Base-by-base conservation (phyloP, 2,329 filamentous ascomycete species). In the Proliferodiscus dingleyae region DNA sequence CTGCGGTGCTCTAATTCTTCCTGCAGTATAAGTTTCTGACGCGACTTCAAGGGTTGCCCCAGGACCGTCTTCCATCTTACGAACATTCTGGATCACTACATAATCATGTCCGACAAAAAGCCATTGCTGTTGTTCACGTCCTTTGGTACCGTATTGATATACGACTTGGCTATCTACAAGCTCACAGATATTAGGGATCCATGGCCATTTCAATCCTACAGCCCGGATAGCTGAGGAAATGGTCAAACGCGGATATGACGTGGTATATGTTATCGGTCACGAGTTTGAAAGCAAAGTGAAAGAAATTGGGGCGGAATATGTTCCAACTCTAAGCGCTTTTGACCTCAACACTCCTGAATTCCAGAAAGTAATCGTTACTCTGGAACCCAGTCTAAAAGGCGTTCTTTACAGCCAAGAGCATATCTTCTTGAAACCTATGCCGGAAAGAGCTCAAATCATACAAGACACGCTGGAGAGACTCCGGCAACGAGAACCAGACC, bases 201-300 rank as follows among this genome's bases (percentile, higher is more conserved):
- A 50, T 19, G 55, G 55, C 3, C 52, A 56, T 40, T 32, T 58
- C 18, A 46, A 50, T 30, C 54, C 54, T 3, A 29, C 55, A 9
- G 43, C 49, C 3, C 45, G 39, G 9, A 56, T 58, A 9, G 44
- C 50, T 3, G 56, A 54, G 22, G 39, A 37, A 1, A 48, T 59
- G 8, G 53, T 68, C 10, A 51, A 57, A 9, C 58, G 64, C 5
- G 71, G 70, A 3, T 74, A 70, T 45, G 58, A 66, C 7, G 58
- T 71, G 3, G 70, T 66, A 2, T 69, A 72, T 51, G 63, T 74
- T 15, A 62, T 63, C 5, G 54, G 58, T 0, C 51, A 63, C 6
- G 72, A 67, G n/a, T n/a, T 53, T 56, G 67, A 37, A 49, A 58
- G 2, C 46, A 59, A 7, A 59, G 71, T 40, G 63, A n/a, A 64